Base-by-base conservation (phyloP, 2,329 filamentous ascomycete genomes). In the Botrytis porri region DNA sequence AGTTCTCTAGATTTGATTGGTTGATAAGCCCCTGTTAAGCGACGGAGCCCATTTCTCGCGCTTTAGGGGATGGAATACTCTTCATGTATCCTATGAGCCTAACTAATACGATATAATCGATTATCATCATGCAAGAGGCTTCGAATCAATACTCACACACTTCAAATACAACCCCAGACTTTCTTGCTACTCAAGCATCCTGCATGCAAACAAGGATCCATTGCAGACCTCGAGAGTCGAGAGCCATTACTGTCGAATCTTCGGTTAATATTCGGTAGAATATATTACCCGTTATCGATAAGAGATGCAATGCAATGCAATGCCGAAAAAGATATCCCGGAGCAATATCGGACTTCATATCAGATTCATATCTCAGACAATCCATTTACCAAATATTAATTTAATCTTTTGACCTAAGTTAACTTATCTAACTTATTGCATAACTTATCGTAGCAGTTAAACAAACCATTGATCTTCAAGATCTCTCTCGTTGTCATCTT, bases 401-500 rank as follows among this genome's bases (percentile, higher is more conserved):
- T 66, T 43, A 51, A 6, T 35, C 41, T 25, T 35, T 63, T 1
- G 18, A 43, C 41, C 5, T 22, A 8, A 45, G 20, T 51, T 22
- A 8, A 45, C 43, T 51, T 45, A 39, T 61, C 51, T 57, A 2
- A n/a, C n/a, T n/a, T n/a, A n/a, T n/a, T n/a, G n/a, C n/a, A 29
- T 16, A 57, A 12, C n/a, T 48, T 12, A 32, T n/a, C n/a, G n/a
- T n/a, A n/a, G n/a, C n/a, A 22, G 10, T 35, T 12, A n/a, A 12
- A 12, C 4, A 14, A 14, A 41, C 10, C 39, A n/a, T 54, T 54
- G 48, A 16, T 12, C 3, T 37, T 60, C 35, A 3, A 25, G 22
- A 29, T 60, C 74, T 22, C 48, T 74, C 10, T 62, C 72, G 9
- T 64, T 71, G 29, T 70, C 22, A n/a, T 16, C 35, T 39, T 14